Conservation (phyloP, 2,329 filamentous ascomycete species). For the Monosporascus sp. region DNA sequence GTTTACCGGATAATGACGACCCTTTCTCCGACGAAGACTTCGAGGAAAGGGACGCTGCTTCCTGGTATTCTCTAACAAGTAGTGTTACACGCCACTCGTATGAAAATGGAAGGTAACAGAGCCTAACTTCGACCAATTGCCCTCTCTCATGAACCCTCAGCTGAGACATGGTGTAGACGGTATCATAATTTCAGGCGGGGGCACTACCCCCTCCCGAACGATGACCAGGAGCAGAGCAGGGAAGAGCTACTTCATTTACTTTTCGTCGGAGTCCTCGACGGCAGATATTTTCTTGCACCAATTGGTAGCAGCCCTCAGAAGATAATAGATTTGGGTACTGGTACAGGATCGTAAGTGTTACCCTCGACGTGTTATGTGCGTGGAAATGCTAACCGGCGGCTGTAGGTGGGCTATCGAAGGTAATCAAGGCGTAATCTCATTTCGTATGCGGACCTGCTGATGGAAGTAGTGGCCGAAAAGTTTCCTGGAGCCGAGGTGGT, state of each 20-base stretch:
- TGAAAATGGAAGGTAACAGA: slow-evolving; percentile 5
- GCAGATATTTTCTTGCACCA: slow-evolving; percentile 37
- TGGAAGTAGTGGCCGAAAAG: slow-evolving; percentile 35
- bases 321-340: slow-evolving; percentile 46
- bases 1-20: background rate
- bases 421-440: slow-evolving; percentile 18
- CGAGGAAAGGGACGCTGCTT: background rate
- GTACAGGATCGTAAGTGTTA: slow-evolving; percentile 29
- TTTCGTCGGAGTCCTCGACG: slow-evolving; percentile 41
- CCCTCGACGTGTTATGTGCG: background rate
- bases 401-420: slow-evolving; percentile 50
- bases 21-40: background rate
- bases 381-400: background rate
- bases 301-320: slow-evolving; percentile 40
- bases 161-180: slow-evolving; percentile 27
- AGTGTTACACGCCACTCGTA: slow-evolving; percentile 4
- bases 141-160: background rate
- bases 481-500: slow-evolving; percentile 41
- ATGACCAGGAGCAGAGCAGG: slow-evolving; percentile 43
- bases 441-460: background rate
- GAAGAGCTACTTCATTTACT: slow-evolving; percentile 44
- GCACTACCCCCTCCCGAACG: slow-evolving; percentile 47
- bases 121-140: background rate
- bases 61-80: slow-evolving; percentile 5
- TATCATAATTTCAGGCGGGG: slow-evolving; percentile 43